These are phyloP conservation scores for Phaeoacremonium minimum DNA, from an alignment of 2,329 filamentous ascomycete genomes.

Conservation along the genomic window DNA sequence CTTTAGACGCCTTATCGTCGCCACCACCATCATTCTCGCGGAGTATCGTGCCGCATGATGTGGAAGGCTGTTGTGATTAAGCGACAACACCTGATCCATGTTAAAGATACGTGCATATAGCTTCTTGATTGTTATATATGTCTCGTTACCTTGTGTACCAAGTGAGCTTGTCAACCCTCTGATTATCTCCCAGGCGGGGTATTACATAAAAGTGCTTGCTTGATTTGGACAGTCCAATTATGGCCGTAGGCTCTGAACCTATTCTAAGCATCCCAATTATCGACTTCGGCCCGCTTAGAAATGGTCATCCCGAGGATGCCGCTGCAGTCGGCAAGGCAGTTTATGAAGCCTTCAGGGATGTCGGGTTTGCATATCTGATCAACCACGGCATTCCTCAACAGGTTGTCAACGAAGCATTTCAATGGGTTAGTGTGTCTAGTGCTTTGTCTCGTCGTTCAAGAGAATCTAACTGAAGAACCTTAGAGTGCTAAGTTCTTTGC, in stretches of 20 bases:
- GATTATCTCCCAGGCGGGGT: no score
- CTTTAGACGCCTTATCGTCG: no score
- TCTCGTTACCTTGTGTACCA: neutral
- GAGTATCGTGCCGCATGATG: neutral
- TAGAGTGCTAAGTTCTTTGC: slow-evolving; percentile 24
- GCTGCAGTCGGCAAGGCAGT: slow-evolving; percentile 11
- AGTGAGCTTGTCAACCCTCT: neutral
- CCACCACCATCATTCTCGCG: neutral
- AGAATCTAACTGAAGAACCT: slow-evolving; percentile 19
- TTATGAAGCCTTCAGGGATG: slow-evolving; percentile 20
- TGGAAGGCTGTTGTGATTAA: neutral
- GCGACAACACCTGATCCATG: neutral
- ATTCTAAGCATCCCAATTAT: slow-evolving; percentile 8
- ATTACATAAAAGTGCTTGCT: no score
- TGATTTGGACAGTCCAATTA: no score
- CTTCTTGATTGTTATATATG: neutral
- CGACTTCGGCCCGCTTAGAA: slow-evolving; percentile 8
- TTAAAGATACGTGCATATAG: neutral
- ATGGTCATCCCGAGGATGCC: slow-evolving; percentile 2
- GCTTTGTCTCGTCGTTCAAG: slow-evolving; percentile 20
- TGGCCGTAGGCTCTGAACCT: neutral
- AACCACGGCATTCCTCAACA: slow-evolving; percentile 26
- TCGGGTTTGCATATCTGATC: slow-evolving; percentile 25
- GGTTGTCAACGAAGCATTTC: slow-evolving; percentile 29
- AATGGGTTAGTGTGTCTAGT: slow-evolving; percentile 17